phyloP scores from a whole-genome alignment of 345 rosid species.

The Euclidium syriacum region DNA sequence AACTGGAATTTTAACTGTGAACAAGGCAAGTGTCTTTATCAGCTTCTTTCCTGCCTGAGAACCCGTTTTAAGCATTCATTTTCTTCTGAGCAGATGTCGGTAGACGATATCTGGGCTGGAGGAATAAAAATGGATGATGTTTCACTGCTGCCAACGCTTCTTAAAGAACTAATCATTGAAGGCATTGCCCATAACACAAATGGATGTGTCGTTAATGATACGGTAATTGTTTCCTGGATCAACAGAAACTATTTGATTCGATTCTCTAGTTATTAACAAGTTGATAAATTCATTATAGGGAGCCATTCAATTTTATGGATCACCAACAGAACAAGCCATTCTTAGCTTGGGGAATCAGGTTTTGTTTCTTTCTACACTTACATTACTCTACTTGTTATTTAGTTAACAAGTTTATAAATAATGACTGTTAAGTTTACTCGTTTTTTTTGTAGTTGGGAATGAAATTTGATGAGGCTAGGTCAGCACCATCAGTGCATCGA shows the following conservation, averaged over 20 bases:
- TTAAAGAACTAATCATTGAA: conserved; percentile 46
- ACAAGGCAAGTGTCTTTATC: conserved; percentile 53
- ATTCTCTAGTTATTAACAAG: background rate
- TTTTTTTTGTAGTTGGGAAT: conserved; percentile 64
- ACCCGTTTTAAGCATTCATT: background rate
- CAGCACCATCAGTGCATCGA: conserved; percentile 46
- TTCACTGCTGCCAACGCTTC: conserved; percentile 35
- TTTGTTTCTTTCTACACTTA: background rate
- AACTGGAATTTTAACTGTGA: conserved; percentile 82
- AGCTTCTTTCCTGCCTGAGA: background rate
- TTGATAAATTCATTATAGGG: conserved; percentile 33
- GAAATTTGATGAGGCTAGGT: conserved; percentile 60
- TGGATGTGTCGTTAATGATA: conserved; percentile 64
- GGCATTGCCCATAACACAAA: conserved; percentile 75
- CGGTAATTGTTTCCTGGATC: conserved; percentile 34
- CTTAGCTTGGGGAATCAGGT: conserved; percentile 83
- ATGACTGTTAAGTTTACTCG: conserved; percentile 1
- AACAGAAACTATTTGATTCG: background rate
- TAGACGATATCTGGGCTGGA: conserved; percentile 72
- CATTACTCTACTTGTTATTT: conserved; percentile 1
- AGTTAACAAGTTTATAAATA: background rate
- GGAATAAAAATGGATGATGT: conserved; percentile 41
- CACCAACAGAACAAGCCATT: conserved; percentile 87
- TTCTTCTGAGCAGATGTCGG: conserved; percentile 66
- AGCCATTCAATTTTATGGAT: conserved; percentile 63